Evolutionary conservation across 495 filamentous ascomycete genomes (phyloP).

Genomic region (Cryomyces antarcticus): DNA sequence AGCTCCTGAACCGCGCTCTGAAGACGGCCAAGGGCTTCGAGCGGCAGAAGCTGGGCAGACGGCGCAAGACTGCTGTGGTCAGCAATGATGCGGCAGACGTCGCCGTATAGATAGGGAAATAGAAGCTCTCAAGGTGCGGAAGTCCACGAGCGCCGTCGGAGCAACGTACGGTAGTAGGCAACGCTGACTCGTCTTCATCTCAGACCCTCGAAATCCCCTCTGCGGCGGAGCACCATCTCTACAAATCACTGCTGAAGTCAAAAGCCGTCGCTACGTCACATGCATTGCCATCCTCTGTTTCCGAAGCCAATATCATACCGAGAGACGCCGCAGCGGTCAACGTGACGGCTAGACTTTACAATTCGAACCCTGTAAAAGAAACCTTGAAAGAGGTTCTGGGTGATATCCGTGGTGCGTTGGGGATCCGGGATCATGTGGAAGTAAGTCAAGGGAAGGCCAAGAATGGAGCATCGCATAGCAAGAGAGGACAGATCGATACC

Average conservation of each 20-base stretch:
- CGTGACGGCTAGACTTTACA: slow-evolving; percentile 64
- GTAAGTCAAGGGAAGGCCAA: slow-evolving; percentile 4
- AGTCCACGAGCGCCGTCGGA: no score
- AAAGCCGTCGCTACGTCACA: slow-evolving; percentile 43
- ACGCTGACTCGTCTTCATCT: background rate
- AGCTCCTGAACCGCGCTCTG: slow-evolving; percentile 4
- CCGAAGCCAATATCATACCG: slow-evolving; percentile 19
- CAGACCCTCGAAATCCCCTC: slow-evolving; percentile 38
- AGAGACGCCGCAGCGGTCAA: slow-evolving; percentile 34
- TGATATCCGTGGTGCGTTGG: slow-evolving; percentile 22
- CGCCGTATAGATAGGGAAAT: slow-evolving; percentile 51
- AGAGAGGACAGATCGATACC: background rate
- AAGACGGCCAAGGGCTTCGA: slow-evolving; percentile 76
- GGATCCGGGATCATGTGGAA: slow-evolving; percentile 28
- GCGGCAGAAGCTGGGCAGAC: slow-evolving; percentile 64
- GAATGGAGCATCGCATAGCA: background rate
- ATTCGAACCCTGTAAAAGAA: slow-evolving; percentile 51
- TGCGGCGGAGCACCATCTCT: slow-evolving; percentile 47
- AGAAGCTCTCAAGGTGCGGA: slow-evolving; percentile 47
- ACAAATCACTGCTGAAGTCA: slow-evolving; percentile 51
- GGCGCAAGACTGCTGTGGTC: slow-evolving; percentile 43
- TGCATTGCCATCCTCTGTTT: slow-evolving; percentile 22
- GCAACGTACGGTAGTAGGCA: no score
- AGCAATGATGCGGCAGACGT: slow-evolving; percentile 21
- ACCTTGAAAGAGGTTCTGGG: slow-evolving; percentile 23